phyloP scores from a whole-genome alignment of 495 filamentous ascomycete species.

The Chaetomium fimeti region DNA sequence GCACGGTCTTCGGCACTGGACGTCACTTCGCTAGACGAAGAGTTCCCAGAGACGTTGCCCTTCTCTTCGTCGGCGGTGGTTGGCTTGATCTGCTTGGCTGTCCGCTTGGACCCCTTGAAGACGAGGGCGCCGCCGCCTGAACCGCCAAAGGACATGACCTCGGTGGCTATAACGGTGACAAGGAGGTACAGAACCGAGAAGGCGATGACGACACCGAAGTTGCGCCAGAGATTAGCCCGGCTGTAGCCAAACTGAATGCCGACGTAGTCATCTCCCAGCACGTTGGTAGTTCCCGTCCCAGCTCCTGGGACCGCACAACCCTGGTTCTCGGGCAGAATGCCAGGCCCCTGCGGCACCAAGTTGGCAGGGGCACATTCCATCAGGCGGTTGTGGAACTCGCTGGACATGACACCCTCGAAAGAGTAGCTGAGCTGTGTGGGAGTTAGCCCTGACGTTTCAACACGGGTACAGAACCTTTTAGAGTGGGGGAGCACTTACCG shows the following conservation, averaged over 20 bases:
- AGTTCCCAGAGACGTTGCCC: conserved; percentile 24
- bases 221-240: conserved; percentile 70
- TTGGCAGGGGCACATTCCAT: conserved; percentile 48
- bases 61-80: conserved; percentile 47
- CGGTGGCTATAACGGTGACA: conserved; percentile 61
- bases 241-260: conserved; percentile 56
- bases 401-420: conserved; percentile 66
- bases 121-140: conserved; percentile 34
- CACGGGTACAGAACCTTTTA: no score
- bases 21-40: conserved; percentile 35
- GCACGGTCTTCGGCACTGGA: conserved; percentile 18
- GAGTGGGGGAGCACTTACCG: conserved; percentile 43
- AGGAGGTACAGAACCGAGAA: conserved; percentile 68
- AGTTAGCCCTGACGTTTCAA: background rate
- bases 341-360: conserved; percentile 61
- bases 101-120: conserved; percentile 35
- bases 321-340: conserved; percentile 51
- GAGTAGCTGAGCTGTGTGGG: conserved; percentile 52
- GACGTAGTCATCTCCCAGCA: conserved; percentile 63
- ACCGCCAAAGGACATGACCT: conserved; percentile 52
- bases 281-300: conserved; percentile 46
- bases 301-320: conserved; percentile 61
- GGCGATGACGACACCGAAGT: conserved; percentile 72
- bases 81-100: conserved; percentile 34
- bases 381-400: conserved; percentile 63